These are phyloP conservation scores for Wickerhamomyces sydowiorum DNA, from an alignment of 805 yeast species.

Conservation along the genomic window DNA sequence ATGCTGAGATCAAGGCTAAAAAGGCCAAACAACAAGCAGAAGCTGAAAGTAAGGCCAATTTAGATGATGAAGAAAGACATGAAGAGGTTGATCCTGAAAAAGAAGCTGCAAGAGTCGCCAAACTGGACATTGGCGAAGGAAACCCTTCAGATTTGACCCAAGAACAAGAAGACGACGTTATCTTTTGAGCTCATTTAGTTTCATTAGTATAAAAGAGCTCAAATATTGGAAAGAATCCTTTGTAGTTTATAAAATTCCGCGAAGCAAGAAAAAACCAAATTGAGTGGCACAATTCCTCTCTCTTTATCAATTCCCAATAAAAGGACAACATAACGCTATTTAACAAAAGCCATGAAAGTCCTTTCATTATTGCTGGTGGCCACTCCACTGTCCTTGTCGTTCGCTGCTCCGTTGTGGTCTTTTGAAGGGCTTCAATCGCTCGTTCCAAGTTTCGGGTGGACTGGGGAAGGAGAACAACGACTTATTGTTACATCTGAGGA, in stretches of 20 bases:
- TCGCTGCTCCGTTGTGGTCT: background rate
- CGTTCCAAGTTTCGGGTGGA: background rate
- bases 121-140: constrained; percentile 9
- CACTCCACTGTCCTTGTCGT: background rate
- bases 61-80: constrained; percentile 14
- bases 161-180: constrained; percentile 40
- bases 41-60: constrained; percentile 20
- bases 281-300: background rate
- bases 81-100: constrained; percentile 13
- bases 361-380: background rate
- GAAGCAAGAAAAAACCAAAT: too few relatives aligned
- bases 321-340: background rate
- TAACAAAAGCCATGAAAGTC: background rate
- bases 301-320: background rate
- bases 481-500: constrained; percentile 12
- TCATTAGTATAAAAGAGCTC: too few relatives aligned
- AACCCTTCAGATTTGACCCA: constrained; percentile 10
- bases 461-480: constrained; percentile 5
- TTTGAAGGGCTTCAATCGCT: background rate
- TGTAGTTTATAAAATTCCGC: too few relatives aligned
- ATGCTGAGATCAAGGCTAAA: constrained; percentile 25
- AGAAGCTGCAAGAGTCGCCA: constrained; percentile 11
- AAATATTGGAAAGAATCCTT: too few relatives aligned
- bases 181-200: constrained; percentile 28
- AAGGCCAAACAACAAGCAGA: constrained; percentile 15